Evolutionary conservation across 176 grass and related monocot species (phyloP).

Genomic region (Luzula sylvatica): DNA sequence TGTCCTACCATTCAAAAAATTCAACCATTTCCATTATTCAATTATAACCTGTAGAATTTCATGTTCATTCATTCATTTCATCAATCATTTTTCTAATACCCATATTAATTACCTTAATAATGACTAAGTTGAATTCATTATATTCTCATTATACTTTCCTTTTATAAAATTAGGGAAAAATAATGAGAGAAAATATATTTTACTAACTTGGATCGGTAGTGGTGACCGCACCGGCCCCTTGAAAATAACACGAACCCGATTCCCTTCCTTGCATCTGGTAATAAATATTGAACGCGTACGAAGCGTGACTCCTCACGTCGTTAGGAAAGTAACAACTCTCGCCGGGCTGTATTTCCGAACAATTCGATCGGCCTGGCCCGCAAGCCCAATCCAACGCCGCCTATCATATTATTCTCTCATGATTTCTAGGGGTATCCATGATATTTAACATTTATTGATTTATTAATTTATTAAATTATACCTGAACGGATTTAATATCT

Average conservation of each 20-base stretch:
- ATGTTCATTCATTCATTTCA: constrained; percentile 32
- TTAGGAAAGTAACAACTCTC: constrained; percentile 68
- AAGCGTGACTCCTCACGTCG: constrained; percentile 71
- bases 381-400: constrained; percentile 95
- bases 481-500: constrained; percentile 64
- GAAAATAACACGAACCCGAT: constrained; percentile 81
- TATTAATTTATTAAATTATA: background rate
- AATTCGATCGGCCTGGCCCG: constrained; percentile 68
- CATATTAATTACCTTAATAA: no score
- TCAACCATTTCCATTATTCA: background rate
- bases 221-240: constrained; percentile 83
- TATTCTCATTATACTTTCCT: no score
- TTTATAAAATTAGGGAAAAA: no score
- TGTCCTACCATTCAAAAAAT: constrained; percentile 37
- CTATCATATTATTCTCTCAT: no score
- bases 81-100: no score
- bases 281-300: constrained; percentile 78
- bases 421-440: no score
- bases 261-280: constrained; percentile 71
- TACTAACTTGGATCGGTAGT: constrained; percentile 89
- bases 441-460: no score
- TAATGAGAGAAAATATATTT: background rate
- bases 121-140: no score
- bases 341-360: constrained; percentile 80
- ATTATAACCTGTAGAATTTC: constrained; percentile 19